Conservation (phyloP, 1,139 yeast genomes). For the Lodderomyces parapsilosis region DNA sequence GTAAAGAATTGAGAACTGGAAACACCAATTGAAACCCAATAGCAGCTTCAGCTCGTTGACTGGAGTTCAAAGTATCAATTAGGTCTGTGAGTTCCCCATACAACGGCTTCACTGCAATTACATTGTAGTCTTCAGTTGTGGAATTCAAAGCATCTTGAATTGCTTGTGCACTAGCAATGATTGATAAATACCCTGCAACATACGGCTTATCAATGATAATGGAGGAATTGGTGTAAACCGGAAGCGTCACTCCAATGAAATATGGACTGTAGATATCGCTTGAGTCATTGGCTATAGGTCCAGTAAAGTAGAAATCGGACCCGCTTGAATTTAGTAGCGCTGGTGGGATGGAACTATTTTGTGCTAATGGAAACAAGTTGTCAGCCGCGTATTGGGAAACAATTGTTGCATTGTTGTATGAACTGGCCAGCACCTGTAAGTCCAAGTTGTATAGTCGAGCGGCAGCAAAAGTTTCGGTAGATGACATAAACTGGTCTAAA, state of each 20-base stretch:
- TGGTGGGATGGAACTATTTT: conserved; percentile 44
- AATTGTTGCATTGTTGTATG: conserved; percentile 29
- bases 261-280: conserved; percentile 28
- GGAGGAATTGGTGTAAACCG: conserved; percentile 72
- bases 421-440: conserved; percentile 34
- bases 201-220: conserved; percentile 58
- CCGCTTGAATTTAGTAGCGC: conserved; percentile 22
- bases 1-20: conserved; percentile 22
- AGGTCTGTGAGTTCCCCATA: conserved; percentile 17
- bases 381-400: conserved; percentile 32
- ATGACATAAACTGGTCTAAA: conserved; percentile 59
- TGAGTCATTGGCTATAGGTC: conserved; percentile 51
- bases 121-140: conserved; percentile 36
- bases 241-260: conserved; percentile 62
- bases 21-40: conserved; percentile 38
- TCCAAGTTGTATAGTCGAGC: conserved; percentile 68
- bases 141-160: conserved; percentile 50
- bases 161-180: conserved; percentile 58
- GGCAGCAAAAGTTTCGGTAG: conserved; percentile 62
- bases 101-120: conserved; percentile 34
- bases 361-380: conserved; percentile 52
- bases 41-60: conserved; percentile 11
- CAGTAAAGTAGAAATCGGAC: conserved; percentile 48
- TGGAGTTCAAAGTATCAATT: conserved; percentile 10
- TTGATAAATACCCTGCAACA: conserved; percentile 70